Percentiles rank a stretch among this genome's conserved stretches.
phyloP scores from a whole-genome alignment of 768 basidiomycete species.

The Tulasnella sp. region DNA sequence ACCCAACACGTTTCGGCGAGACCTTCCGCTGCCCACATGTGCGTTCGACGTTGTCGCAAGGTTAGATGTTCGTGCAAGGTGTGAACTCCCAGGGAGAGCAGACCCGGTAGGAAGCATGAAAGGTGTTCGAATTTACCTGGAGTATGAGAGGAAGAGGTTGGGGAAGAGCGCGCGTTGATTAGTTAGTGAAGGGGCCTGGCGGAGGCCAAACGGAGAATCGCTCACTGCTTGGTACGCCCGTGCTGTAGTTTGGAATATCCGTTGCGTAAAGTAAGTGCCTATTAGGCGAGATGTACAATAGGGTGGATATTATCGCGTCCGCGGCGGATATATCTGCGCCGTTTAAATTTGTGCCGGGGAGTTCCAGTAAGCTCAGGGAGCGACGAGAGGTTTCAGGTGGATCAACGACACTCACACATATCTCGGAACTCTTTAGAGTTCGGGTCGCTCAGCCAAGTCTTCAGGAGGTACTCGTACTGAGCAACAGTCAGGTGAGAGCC shows the following conservation, averaged over 20 bases:
- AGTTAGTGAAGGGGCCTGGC: neutral
- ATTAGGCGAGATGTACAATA: constrained; percentile 61
- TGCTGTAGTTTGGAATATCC: constrained; percentile 41
- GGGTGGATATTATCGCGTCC: constrained; percentile 37
- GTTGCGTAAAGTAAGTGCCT: constrained; percentile 67
- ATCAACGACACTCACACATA: constrained; percentile 51
- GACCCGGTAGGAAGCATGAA: constrained; percentile 71
- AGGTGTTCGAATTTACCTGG: constrained; percentile 57
- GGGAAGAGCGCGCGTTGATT: neutral
- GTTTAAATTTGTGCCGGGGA: constrained; percentile 45
- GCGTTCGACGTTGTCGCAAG: constrained; percentile 48
- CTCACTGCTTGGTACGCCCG: neutral
- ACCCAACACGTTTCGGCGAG: constrained; percentile 69
- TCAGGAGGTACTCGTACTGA: constrained; percentile 68
- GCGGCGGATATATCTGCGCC: constrained; percentile 30
- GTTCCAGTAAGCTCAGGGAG: neutral
- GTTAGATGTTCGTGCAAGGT: constrained; percentile 34
- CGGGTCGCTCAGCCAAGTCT: constrained; percentile 63
- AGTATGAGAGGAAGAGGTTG: constrained; percentile 27
- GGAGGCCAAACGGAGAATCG: neutral
- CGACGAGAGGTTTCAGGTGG: neutral
- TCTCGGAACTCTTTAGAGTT: constrained; percentile 57
- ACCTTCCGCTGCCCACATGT: constrained; percentile 72
- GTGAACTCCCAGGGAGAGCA: constrained; percentile 67
- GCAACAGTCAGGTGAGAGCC: neutral